Evolutionary conservation across 225 moss, liverwort and hornwort species (phyloP).

Genomic region (Straminergon stramineum): DNA sequence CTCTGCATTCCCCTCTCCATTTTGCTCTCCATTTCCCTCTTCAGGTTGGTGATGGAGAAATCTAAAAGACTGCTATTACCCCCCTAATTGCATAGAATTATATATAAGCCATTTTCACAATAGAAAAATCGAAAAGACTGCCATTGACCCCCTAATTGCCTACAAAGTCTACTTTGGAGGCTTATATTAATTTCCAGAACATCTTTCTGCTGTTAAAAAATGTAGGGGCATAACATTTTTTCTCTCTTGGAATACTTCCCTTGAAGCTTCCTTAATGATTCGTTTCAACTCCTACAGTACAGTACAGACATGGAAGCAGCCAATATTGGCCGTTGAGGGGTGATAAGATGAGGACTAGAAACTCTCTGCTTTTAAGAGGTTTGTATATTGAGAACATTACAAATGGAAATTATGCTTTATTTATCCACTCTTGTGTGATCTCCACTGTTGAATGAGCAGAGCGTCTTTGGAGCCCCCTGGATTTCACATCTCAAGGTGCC

Average conservation of each 20-base stretch:
- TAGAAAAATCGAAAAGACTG: background rate
- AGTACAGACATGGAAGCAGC: background rate
- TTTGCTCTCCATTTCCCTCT: background rate
- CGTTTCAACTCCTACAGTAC: background rate
- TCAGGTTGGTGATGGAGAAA: background rate
- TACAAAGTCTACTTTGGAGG: no score
- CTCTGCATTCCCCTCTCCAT: background rate
- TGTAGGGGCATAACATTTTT: no score
- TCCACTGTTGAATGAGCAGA: conserved; percentile 20
- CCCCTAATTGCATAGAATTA: background rate
- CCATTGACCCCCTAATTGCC: background rate
- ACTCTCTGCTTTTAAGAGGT: background rate
- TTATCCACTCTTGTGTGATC: background rate
- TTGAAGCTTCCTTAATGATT: background rate
- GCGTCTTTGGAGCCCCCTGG: conserved; percentile 70
- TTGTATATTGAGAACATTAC: background rate
- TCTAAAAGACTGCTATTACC: no score
- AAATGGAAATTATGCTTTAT: background rate
- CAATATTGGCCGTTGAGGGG: background rate
- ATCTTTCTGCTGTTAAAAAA: background rate
- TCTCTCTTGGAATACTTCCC: background rate
- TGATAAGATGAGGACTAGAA: background rate
- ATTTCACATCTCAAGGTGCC: conserved; percentile 33
- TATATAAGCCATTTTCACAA: background rate
- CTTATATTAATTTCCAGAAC: background rate